Evolutionary conservation across 2,329 filamentous ascomycete species (phyloP).

Genomic region (Aspergillus tubingensis): DNA sequence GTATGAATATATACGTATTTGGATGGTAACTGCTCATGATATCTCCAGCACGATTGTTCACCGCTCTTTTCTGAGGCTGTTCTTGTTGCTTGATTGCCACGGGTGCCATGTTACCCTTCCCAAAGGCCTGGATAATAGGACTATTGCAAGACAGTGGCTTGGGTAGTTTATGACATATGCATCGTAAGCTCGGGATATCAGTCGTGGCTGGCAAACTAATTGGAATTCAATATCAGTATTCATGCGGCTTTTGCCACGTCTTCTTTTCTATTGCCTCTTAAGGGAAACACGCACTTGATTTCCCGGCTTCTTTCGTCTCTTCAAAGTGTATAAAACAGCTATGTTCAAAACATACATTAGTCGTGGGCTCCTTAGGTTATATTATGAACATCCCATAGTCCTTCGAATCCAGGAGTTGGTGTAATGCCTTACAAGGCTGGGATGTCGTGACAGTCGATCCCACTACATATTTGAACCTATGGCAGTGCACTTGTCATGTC

Average conservation of each 20-base stretch:
- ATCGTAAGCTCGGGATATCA: conserved; percentile 69
- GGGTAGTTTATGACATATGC: conserved; percentile 67
- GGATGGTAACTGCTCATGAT: conserved; percentile 58
- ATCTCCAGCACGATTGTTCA: conserved; percentile 58
- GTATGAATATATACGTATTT: conserved; percentile 55
- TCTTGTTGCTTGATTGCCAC: conserved; percentile 11
- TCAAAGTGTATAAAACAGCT: too few relatives aligned
- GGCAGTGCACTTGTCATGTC: too few relatives aligned
- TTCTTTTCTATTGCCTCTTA: neutral
- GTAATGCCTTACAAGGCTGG: too few relatives aligned
- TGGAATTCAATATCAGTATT: neutral
- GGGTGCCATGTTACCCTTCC: conserved; percentile 25
- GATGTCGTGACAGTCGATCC: too few relatives aligned
- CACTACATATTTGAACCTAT: too few relatives aligned
- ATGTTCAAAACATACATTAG: too few relatives aligned
- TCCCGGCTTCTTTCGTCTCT: too few relatives aligned
- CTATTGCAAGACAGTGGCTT: conserved; percentile 68
- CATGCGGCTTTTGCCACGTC: too few relatives aligned
- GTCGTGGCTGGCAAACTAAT: conserved; percentile 72
- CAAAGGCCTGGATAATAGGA: conserved; percentile 47
- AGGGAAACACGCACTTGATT: too few relatives aligned
- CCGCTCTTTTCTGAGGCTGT: conserved; percentile 37
- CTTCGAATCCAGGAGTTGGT: too few relatives aligned
- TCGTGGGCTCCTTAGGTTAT: too few relatives aligned
- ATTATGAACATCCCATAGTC: too few relatives aligned